Evolutionary conservation across 108 stramenopile genomes (phyloP).

Genomic region (Asterionellopsis glacialis): DNA sequence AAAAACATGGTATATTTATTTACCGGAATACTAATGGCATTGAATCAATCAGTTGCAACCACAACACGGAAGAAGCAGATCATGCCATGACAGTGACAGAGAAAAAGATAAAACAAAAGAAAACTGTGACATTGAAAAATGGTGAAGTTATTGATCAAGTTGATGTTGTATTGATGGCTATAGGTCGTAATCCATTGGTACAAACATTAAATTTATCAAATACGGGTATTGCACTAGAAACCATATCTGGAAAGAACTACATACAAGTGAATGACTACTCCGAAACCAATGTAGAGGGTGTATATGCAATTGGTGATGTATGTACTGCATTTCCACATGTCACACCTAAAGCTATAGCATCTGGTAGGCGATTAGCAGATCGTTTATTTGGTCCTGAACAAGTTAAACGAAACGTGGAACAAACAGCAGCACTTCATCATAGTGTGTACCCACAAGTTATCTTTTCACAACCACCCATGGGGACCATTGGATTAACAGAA

Average conservation of each 20-base stretch:
- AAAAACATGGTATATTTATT: constrained; percentile 55
- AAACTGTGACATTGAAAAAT: constrained; percentile 47
- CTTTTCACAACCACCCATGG: constrained; percentile 88
- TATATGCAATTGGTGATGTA: constrained; percentile 90
- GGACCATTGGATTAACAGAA: constrained; percentile 86
- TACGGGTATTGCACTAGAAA: constrained; percentile 40
- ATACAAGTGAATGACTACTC: constrained; percentile 73
- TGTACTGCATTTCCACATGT: constrained; percentile 78
- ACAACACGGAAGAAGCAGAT: background rate
- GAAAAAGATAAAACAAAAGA: constrained; percentile 49
- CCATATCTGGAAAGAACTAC: constrained; percentile 23
- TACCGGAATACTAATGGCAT: constrained; percentile 71
- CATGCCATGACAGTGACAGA: too few relatives aligned
- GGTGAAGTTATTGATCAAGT: constrained; percentile 61
- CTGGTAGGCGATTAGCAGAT: constrained; percentile 62
- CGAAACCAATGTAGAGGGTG: constrained; percentile 42
- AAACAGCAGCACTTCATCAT: constrained; percentile 45
- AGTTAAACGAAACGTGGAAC: constrained; percentile 39
- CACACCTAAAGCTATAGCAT: constrained; percentile 93
- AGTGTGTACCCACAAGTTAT: constrained; percentile 86
- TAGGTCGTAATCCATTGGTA: constrained; percentile 67
- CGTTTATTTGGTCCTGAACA: constrained; percentile 52
- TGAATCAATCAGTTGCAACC: constrained; percentile 41
- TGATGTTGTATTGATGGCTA: constrained; percentile 78
- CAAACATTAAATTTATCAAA: constrained; percentile 58